phyloP scores from a whole-genome alignment of 2,329 filamentous ascomycete species.

The Emergomyces orientalis region DNA sequence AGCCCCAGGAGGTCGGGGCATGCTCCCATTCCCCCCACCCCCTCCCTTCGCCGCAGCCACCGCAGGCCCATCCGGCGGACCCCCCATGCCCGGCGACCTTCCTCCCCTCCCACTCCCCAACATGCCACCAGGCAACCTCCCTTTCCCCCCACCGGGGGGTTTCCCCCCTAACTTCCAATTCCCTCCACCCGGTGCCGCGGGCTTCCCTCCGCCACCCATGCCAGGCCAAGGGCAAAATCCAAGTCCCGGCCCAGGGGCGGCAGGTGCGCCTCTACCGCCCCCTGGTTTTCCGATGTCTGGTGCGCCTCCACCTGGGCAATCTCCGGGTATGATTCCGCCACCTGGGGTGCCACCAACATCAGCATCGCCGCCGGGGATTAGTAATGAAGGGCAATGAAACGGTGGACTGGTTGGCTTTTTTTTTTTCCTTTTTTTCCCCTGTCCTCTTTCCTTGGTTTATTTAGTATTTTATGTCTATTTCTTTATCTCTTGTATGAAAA shows the following conservation, averaged over 20 bases:
- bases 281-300: slow-evolving; percentile 25
- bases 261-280: slow-evolving; percentile 20
- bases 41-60: slow-evolving; percentile 29
- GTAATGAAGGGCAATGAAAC: slow-evolving; percentile 9
- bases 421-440: background rate
- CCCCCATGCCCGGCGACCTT: slow-evolving; percentile 30
- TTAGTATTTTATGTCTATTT: background rate
- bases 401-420: too few species aligned
- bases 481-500: background rate
- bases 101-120: slow-evolving; percentile 28
- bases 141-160: slow-evolving; percentile 31
- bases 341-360: background rate
- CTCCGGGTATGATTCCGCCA: slow-evolving; percentile 7
- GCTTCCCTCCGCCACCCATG: slow-evolving; percentile 22
- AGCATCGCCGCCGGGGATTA: slow-evolving; percentile 15
- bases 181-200: slow-evolving; percentile 27
- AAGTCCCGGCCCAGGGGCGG: slow-evolving; percentile 20
- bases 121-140: slow-evolving; percentile 35
- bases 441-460: background rate
- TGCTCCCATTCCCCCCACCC: slow-evolving; percentile 43
- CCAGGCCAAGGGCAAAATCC: slow-evolving; percentile 23
- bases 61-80: slow-evolving; percentile 27
- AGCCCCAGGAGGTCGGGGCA: slow-evolving; percentile 49
- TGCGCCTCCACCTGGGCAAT: slow-evolving; percentile 13
- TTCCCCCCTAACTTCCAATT: slow-evolving; percentile 47